These are phyloP conservation scores for Chalciporus piperatoides DNA, from an alignment of 1,284 basidiomycete species.

Conservation along the genomic window DNA sequence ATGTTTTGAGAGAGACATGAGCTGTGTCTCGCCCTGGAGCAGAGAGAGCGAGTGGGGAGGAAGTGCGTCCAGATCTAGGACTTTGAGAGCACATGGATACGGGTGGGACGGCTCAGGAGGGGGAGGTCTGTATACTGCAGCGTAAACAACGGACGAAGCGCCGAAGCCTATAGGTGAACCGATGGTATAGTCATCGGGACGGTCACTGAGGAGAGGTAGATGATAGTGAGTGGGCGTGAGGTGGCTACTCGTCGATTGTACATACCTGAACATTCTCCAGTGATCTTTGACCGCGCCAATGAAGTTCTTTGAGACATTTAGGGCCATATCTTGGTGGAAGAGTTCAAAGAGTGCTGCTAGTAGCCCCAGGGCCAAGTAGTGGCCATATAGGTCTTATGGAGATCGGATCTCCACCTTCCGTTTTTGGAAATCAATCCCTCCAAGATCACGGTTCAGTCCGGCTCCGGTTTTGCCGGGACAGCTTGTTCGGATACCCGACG, in stretches of 20 bases:
- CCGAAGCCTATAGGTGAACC: slow-evolving; percentile 79
- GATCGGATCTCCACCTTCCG: background rate
- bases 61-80: slow-evolving; percentile 80
- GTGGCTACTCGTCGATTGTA: slow-evolving; percentile 4
- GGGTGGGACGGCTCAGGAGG: slow-evolving; percentile 32
- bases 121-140: slow-evolving; percentile 60
- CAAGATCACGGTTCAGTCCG: background rate
- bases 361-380: too few relatives aligned
- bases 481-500: too few relatives aligned
- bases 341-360: background rate
- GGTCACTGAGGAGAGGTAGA: slow-evolving; percentile 46
- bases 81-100: slow-evolving; percentile 77
- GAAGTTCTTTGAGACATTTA: slow-evolving; percentile 35
- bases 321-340: slow-evolving; percentile 7
- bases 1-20: slow-evolving; percentile 93
- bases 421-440: background rate
- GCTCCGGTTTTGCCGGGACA: background rate
- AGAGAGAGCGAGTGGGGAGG: slow-evolving; percentile 64
- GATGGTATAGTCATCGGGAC: slow-evolving; percentile 66
- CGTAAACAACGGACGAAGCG: slow-evolving; percentile 82
- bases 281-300: slow-evolving; percentile 81
- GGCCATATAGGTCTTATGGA: too few relatives aligned
- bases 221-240: background rate
- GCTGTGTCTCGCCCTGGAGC: slow-evolving; percentile 79
- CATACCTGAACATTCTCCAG: slow-evolving; percentile 77